Percentiles rank a stretch among this genome's conserved stretches.
These are phyloP conservation scores for Colletotrichum aenigma DNA, from an alignment of 2,329 filamentous ascomycete species.

Conservation along the genomic window DNA sequence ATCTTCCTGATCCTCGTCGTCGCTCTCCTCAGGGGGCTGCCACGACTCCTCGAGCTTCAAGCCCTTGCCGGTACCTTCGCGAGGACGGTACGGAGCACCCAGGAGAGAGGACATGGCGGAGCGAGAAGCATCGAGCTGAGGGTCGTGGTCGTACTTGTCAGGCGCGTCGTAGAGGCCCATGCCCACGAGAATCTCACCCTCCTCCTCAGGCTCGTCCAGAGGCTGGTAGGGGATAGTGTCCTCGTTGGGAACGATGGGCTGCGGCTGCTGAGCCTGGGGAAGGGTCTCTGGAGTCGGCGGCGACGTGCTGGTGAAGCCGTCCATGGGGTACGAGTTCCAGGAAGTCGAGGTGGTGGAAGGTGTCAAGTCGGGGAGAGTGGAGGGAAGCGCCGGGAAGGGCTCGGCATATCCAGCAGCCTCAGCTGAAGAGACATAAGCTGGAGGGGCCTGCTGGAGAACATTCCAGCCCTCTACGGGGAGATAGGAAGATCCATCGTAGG, in stretches of 20 bases:
- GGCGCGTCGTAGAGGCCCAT: constrained; percentile 82
- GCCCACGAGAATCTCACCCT: constrained; percentile 77
- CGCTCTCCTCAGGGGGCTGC: constrained; percentile 66
- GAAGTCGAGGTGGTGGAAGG: constrained; percentile 24
- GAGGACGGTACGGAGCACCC: constrained; percentile 48
- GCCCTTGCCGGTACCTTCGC: constrained; percentile 68
- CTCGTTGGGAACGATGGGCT: constrained; percentile 50
- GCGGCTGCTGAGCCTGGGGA: constrained; percentile 53
- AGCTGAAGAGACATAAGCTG: constrained; percentile 30
- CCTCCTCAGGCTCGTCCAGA: constrained; percentile 57
- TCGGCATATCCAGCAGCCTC: constrained; percentile 31
- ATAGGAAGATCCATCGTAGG: constrained; percentile 42
- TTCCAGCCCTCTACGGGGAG: constrained; percentile 43
- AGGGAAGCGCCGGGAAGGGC: constrained; percentile 31
- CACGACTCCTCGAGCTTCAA: constrained; percentile 83
- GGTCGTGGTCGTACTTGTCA: constrained; percentile 56
- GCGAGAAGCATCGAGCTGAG: constrained; percentile 57
- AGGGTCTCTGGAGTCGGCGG: constrained; percentile 67
- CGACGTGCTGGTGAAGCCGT: constrained; percentile 52
- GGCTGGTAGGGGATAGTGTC: constrained; percentile 54
- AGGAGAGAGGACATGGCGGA: constrained; percentile 60
- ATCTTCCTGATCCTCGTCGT: constrained; percentile 32
- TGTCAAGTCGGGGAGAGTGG: constrained; percentile 13
- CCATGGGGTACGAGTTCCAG: constrained; percentile 52
- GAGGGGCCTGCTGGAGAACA: constrained; percentile 31